Percentiles rank a stretch among this genome's conserved stretches.
Evolutionary conservation across 129 eudicot species (phyloP).

Genomic region (Flaveria robusta): DNA sequence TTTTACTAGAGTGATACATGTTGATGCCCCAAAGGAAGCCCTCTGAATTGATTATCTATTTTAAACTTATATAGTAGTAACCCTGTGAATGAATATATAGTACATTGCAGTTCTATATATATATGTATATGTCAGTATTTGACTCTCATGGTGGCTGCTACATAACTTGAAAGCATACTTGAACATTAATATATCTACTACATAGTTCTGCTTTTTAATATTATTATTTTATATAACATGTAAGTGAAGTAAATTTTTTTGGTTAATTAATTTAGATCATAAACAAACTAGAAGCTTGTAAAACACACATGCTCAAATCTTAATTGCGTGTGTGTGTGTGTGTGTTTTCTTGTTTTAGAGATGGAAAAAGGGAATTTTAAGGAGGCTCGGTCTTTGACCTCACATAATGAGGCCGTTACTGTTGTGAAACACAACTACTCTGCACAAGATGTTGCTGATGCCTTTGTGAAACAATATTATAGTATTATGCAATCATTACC

Average conservation of each 20-base stretch:
- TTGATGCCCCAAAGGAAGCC: too few relatives aligned
- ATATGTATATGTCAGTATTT: not conserved
- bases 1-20: too few relatives aligned
- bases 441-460: conserved; percentile 39
- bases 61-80: not conserved
- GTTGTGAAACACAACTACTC: conserved; percentile 29
- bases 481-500: conserved; percentile 24
- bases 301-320: not conserved
- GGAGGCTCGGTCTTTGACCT: conserved; percentile 21
- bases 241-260: conserved; percentile 4
- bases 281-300: not conserved
- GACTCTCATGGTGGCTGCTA: conserved; percentile 1
- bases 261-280: not conserved
- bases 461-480: conserved; percentile 37
- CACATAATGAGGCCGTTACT: conserved; percentile 11
- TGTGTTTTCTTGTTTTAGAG: conserved; percentile 12
- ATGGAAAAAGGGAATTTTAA: conserved; percentile 30
- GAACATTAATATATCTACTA: not conserved
- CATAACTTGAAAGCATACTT: not conserved
- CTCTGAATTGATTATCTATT: too few relatives aligned
- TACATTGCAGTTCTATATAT: too few relatives aligned
- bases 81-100: not conserved
- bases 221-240: not conserved
- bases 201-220: not conserved
- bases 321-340: not conserved